These are phyloP conservation scores for Solanum boliviense DNA, from an alignment of 257 asterid genomes.

Conservation along the genomic window DNA sequence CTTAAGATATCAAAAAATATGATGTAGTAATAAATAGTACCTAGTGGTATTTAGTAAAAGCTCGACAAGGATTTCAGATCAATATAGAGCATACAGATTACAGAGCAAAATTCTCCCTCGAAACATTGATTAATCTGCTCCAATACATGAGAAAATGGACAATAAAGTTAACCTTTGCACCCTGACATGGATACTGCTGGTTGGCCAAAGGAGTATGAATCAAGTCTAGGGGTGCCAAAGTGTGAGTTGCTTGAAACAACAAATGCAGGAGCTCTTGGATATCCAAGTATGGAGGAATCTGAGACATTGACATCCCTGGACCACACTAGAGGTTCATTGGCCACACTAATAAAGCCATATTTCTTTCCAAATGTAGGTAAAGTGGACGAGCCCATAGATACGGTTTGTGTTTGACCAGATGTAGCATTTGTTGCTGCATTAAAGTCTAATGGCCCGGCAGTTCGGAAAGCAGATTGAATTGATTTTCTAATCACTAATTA, in stretches of 20 bases:
- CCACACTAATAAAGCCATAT: background rate
- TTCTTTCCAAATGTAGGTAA: background rate
- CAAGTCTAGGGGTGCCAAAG: too few relatives aligned
- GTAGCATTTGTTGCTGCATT: background rate
- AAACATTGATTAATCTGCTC: too few relatives aligned
- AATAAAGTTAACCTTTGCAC: too few relatives aligned
- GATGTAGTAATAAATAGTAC: background rate
- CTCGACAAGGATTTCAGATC: background rate
- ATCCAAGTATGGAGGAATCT: too few relatives aligned
- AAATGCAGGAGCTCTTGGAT: too few relatives aligned
- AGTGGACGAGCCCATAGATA: background rate
- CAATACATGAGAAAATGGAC: too few relatives aligned
- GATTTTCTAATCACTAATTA: background rate
- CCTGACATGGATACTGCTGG: too few relatives aligned
- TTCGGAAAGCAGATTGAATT: background rate
- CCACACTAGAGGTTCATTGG: background rate
- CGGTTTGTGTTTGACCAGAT: background rate
- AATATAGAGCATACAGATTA: background rate
- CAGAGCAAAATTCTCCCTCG: too few relatives aligned
- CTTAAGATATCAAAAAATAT: background rate
- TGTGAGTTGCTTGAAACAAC: too few relatives aligned
- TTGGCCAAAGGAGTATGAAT: too few relatives aligned
- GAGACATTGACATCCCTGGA: background rate
- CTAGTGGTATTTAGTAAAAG: background rate
- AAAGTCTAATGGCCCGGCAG: background rate